Evolutionary conservation across 305 asterid genomes (phyloP).

Genomic region (Rubia tinctorum): DNA sequence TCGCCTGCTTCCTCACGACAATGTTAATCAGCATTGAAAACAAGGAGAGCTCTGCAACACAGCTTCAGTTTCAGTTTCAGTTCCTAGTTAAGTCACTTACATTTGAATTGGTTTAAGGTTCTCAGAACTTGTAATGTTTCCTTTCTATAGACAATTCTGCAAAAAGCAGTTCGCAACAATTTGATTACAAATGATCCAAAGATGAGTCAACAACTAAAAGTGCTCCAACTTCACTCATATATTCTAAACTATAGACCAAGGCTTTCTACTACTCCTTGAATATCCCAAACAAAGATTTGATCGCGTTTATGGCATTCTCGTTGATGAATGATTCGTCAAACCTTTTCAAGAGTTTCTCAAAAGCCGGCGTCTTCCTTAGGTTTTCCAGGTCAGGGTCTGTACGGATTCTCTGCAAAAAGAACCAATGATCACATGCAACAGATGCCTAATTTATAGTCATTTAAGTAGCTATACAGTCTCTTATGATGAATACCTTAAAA

Average conservation of each 20-base stretch:
- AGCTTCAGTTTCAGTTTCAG: background rate
- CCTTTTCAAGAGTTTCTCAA: constrained; percentile 69
- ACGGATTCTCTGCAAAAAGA: constrained; percentile 61
- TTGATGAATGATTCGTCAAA: constrained; percentile 93
- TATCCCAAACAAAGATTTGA: constrained; percentile 80
- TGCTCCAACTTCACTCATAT: background rate
- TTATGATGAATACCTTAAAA: constrained; percentile 52
- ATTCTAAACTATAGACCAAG: constrained; percentile 4
- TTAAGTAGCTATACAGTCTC: background rate
- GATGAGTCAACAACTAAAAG: background rate
- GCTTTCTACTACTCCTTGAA: constrained; percentile 60
- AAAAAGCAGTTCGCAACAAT: background rate
- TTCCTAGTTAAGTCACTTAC: too few relatives aligned
- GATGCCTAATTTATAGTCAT: background rate
- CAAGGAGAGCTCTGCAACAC: too few relatives aligned
- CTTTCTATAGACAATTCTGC: constrained; percentile 1
- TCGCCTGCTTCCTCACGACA: constrained; percentile 24
- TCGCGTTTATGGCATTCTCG: constrained; percentile 86
- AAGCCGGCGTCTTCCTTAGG: constrained; percentile 62
- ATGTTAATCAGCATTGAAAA: background rate
- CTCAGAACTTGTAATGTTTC: background rate
- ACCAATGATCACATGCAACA: background rate
- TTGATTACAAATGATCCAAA: background rate
- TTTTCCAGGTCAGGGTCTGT: constrained; percentile 88
- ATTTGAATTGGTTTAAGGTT: too few relatives aligned